Base-by-base conservation (phyloP, 2,329 filamentous ascomycete genomes). In the Penicillium sp. region DNA sequence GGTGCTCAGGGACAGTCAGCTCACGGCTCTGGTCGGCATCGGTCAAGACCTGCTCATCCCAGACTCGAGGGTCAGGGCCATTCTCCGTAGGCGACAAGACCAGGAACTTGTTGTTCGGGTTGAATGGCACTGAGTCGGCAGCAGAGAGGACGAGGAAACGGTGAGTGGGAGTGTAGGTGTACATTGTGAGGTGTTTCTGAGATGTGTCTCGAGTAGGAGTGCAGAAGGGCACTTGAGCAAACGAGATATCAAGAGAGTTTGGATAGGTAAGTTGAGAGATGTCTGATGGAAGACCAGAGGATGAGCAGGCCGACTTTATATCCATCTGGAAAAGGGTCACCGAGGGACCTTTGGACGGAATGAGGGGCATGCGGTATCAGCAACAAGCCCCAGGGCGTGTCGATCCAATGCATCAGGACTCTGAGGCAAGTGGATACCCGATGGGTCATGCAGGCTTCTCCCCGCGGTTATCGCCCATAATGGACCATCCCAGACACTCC, bases 131-230 rank as follows among this genome's bases (percentile, higher is more conserved):
- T 35, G 45, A 46, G 27, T 35, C 41, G 22, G 37, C 20, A 30
- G 50, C 50, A 32, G 52, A 56, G 37, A 57, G 54, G 22, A 61
- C 51, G 42, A 61, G 53, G 47, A 60, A 61, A 36, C 55, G 54
- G 46, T 45, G 39, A 41, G 54, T 49, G 38, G 57, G 46, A 37
- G 57, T 56, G 37, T 49, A 30, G 45, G 56, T 48, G 43, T 54
- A 56, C 58, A 61, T 61, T 43, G 41, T 60, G 47, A 29, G 34
- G 35, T 30, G 22, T n/a, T 32, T 36, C 36, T 15, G n/a, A 27
- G 25, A 27, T 27, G n/a, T 5, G 5, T 22, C 9, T 5, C 5
- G 18, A 22, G 18, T 3, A 10, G n/a, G 12, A 2, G 27, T 37
- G 32, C n/a, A n/a, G n/a, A n/a, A n/a, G n/a, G n/a, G n/a, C n/a